A percentile compares a stretch with the other conserved stretches of the same genome.
Evolutionary conservation across 192 early-diverging fungal genomes (phyloP).

Genomic region (Backusella luteola): DNA sequence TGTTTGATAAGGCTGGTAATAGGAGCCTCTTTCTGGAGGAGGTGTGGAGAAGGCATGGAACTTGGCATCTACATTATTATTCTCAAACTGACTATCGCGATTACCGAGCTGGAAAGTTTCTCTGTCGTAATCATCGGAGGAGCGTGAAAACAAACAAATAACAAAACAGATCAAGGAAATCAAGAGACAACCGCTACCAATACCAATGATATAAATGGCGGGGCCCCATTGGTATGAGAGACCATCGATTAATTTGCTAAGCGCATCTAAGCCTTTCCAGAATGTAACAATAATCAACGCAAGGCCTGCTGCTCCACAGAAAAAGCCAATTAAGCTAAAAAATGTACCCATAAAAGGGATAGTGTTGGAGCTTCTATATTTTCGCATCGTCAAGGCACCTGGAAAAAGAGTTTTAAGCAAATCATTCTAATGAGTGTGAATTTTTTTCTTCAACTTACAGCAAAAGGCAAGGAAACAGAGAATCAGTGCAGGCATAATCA

Average conservation of each 20-base stretch:
- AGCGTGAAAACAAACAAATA: not conserved
- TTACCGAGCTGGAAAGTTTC: not conserved
- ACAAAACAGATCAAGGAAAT: constrained; percentile 3
- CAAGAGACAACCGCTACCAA: constrained; percentile 9
- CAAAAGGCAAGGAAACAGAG: constrained; percentile 11
- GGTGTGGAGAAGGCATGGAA: not conserved
- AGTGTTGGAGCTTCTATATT: not conserved
- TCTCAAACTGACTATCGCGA: not conserved
- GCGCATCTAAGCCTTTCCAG: not conserved
- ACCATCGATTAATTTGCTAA: not conserved
- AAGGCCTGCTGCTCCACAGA: constrained; percentile 12
- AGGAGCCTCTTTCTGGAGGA: not conserved
- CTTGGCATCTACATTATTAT: not conserved
- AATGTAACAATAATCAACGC: constrained; percentile 10
- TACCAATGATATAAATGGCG: constrained; percentile 10
- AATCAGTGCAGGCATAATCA: constrained; percentile 16
- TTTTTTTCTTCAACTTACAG: not conserved
- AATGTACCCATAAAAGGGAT: constrained; percentile 14
- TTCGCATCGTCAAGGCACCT: not conserved
- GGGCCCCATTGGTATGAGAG: constrained; percentile 13
- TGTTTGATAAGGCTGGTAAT: not conserved
- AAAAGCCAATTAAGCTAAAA: constrained; percentile 3
- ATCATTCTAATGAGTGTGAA: not conserved
- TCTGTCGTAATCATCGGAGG: not conserved
- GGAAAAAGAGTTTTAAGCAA: not conserved